These are phyloP conservation scores for Dactylellina parvicollis DNA, from an alignment of 2,329 filamentous ascomycete species.

Conservation along the genomic window DNA sequence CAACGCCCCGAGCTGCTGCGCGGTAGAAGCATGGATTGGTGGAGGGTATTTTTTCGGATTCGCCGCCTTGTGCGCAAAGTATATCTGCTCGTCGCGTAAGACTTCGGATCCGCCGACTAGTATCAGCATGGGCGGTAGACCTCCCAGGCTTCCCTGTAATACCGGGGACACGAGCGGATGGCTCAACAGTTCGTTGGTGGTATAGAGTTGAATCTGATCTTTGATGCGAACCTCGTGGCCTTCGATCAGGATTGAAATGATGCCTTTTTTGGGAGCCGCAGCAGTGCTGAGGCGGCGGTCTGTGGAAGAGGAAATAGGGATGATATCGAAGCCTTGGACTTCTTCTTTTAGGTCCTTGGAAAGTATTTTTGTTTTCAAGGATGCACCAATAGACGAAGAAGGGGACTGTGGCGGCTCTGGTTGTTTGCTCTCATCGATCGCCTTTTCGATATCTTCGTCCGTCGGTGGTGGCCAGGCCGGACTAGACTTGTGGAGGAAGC, in stretches of 20 bases:
- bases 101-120: slow-evolving; percentile 87
- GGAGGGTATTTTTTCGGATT: slow-evolving; percentile 81
- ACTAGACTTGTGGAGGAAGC: slow-evolving; percentile 91
- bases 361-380: slow-evolving; percentile 30
- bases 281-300: neutral
- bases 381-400: slow-evolving; percentile 2
- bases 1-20: slow-evolving; percentile 72
- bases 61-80: slow-evolving; percentile 92
- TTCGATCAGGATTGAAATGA: slow-evolving; percentile 72
- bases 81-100: slow-evolving; percentile 92
- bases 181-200: slow-evolving; percentile 80
- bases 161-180: slow-evolving; percentile 92
- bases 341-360: slow-evolving; percentile 60
- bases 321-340: slow-evolving; percentile 60
- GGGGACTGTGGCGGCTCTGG: slow-evolving; percentile 57
- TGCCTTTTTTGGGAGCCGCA: slow-evolving; percentile 32
- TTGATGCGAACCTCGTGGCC: slow-evolving; percentile 77
- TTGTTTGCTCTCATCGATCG: slow-evolving; percentile 65
- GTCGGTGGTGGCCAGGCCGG: slow-evolving; percentile 92
- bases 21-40: slow-evolving; percentile 62
- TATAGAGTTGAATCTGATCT: slow-evolving; percentile 89
- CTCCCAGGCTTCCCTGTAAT: slow-evolving; percentile 86
- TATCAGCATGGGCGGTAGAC: slow-evolving; percentile 85
- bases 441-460: slow-evolving; percentile 70
- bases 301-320: slow-evolving; percentile 1